Percentiles rank a stretch among this genome's conserved stretches.
Conservation (phyloP, 1,139 yeast genomes). For the Pichia sp. region DNA sequence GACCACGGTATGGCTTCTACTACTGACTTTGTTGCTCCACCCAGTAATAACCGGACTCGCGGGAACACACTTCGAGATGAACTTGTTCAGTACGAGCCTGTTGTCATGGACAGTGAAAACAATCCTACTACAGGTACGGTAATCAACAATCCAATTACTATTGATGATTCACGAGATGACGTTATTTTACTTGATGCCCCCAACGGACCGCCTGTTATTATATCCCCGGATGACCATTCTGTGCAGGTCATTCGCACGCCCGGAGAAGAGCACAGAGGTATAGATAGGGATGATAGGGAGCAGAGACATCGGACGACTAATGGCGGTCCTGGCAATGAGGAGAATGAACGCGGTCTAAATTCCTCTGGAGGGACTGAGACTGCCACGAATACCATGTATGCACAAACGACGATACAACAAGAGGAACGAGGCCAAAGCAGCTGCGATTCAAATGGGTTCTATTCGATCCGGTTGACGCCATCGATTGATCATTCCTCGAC, state of each 20-base stretch:
- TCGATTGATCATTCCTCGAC: constrained; percentile 79
- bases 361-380: not conserved
- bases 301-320: not conserved
- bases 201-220: not conserved
- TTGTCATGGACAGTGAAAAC: constrained; percentile 11
- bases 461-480: constrained; percentile 79
- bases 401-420: not conserved
- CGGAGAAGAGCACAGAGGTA: not conserved
- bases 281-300: not conserved
- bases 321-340: not conserved
- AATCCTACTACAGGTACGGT: constrained; percentile 13
- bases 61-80: constrained; percentile 13
- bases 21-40: not conserved
- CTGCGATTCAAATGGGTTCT: constrained; percentile 48
- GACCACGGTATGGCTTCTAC: not conserved
- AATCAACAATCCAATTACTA: constrained; percentile 8
- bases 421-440: not conserved
- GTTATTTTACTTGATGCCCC: not conserved
- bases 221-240: not conserved
- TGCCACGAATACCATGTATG: not conserved
- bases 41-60: constrained; percentile 5
- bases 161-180: constrained; percentile 5
- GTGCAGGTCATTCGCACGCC: not conserved
- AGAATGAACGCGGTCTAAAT: not conserved
- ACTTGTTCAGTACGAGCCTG: not conserved